A percentile compares a stretch with the other conserved stretches of the same genome.
Conservation (phyloP, 768 basidiomycete genomes). For the Lyophyllum semitale region DNA sequence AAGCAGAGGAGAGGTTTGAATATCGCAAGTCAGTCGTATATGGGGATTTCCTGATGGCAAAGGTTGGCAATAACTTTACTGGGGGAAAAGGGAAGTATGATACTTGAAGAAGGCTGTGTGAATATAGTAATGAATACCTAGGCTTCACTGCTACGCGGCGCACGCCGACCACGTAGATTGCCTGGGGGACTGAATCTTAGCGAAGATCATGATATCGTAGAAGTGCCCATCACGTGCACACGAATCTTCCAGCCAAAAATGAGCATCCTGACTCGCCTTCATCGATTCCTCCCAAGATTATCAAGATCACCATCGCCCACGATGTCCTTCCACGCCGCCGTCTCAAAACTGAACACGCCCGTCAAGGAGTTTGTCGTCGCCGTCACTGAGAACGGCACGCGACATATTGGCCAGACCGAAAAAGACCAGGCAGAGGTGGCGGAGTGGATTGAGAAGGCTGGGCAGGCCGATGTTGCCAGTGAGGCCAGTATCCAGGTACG, state of each 20-base stretch:
- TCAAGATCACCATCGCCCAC: constrained; percentile 25
- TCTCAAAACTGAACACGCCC: constrained; percentile 47
- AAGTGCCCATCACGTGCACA: constrained; percentile 17
- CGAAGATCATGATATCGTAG: too few species aligned
- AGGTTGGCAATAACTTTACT: constrained; percentile 77
- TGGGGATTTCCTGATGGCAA: constrained; percentile 74
- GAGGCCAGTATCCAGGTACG: constrained; percentile 52
- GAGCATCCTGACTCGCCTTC: constrained; percentile 37
- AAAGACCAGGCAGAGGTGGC: constrained; percentile 64
- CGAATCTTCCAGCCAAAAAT: constrained; percentile 13
- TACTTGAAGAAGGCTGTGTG: background rate
- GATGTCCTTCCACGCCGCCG: constrained; percentile 57
- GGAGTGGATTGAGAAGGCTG: constrained; percentile 71
- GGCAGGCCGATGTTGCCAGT: constrained; percentile 47
- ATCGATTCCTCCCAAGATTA: constrained; percentile 40
- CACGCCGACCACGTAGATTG: too few species aligned
- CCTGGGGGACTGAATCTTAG: too few species aligned
- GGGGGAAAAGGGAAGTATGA: constrained; percentile 41
- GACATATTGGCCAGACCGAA: constrained; percentile 54
- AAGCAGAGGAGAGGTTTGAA: constrained; percentile 18
- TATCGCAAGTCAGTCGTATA: constrained; percentile 57
- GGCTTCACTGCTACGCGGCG: too few species aligned
- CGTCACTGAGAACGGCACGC: constrained; percentile 43
- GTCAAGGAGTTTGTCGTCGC: constrained; percentile 60
- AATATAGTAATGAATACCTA: background rate